Conservation (phyloP, 202 grass and related monocot species). For the Schoenoplectus tabernaemontani region DNA sequence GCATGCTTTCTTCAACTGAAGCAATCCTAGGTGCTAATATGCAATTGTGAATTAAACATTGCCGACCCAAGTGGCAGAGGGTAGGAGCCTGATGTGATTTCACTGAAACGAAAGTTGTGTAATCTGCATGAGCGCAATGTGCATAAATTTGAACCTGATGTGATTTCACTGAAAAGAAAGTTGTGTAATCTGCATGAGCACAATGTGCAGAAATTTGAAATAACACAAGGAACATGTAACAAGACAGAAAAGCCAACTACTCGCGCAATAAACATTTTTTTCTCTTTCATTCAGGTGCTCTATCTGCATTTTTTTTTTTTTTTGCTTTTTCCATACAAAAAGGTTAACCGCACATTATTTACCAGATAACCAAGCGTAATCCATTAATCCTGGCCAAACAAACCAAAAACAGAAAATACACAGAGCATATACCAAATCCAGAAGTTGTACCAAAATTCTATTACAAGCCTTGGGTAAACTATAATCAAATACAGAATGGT, state of each 20-base stretch:
- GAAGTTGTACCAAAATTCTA: neutral
- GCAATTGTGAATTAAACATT: neutral
- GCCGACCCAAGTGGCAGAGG: neutral
- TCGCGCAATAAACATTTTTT: neutral
- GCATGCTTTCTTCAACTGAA: neutral
- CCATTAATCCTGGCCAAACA: neutral
- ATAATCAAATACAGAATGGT: neutral
- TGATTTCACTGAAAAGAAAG: neutral
- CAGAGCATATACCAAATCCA: neutral
- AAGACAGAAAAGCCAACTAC: neutral
- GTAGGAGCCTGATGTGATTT: neutral
- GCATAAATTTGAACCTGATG: too few species aligned
- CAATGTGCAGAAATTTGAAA: neutral
- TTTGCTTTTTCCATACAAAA: neutral
- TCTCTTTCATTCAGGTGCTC: neutral
- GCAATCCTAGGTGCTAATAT: neutral
- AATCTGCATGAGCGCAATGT: neutral
- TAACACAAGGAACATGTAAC: neutral
- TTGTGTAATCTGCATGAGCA: neutral
- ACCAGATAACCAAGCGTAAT: neutral
- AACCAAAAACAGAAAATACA: neutral
- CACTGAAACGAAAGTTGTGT: neutral
- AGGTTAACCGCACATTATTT: neutral
- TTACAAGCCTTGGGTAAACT: neutral
- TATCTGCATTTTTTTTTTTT: neutral